Base-by-base conservation (phyloP, 805 yeast genomes). In the Hanseniaspora meyeri region DNA sequence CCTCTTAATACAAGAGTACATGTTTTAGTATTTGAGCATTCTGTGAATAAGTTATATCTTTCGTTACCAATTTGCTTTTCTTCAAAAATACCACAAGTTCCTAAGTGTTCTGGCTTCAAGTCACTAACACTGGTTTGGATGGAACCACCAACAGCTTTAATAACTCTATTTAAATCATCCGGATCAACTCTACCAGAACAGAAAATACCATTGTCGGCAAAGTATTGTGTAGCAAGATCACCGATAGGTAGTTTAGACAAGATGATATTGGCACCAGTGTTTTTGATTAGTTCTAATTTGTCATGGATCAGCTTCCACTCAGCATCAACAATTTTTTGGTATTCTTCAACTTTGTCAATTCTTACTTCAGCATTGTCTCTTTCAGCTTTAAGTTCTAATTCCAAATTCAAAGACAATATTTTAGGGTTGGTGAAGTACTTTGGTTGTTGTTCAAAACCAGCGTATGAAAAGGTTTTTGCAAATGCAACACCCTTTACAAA, bases 371-470 rank as follows among this genome's bases (percentile, higher is more conserved):
- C 98, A 68, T 93, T 93, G 70, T 93, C 98, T 74, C 89, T 91
- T 74, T 93, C 98, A 1, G 97, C 97, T 73, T 93, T 93, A 67
- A 93, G 80, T 74, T 93, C 98, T 62, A 93, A 77, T 70, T 93
- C 98, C 43, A 93, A 90, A 66, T 93, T 93, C 66, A 93, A 76
- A 63, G 83, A 80, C 57, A 93, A 74, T 60, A 93, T 81, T 70
- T 83, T 87, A 49, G 98, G 96, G 69, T 87, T 75, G 19, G 65
- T 64, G 68, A 93, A 88, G 53, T 69, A 71, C 71, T 93, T 93
- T 52, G 98, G 98, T 72, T 93, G 98, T 74, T 93, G 98, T 72
- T 93, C 98, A 68, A 93, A 93, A 2, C 98, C 98, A 49, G 98
- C 98, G 65, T 93, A 93, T 29, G 97, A 85, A 65, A 93, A 93